A percentile compares a stretch with the other conserved stretches of the same genome.
These are phyloP conservation scores for Schizonepeta tenuifolia DNA, from an alignment of 257 asterid species.

Conservation along the genomic window DNA sequence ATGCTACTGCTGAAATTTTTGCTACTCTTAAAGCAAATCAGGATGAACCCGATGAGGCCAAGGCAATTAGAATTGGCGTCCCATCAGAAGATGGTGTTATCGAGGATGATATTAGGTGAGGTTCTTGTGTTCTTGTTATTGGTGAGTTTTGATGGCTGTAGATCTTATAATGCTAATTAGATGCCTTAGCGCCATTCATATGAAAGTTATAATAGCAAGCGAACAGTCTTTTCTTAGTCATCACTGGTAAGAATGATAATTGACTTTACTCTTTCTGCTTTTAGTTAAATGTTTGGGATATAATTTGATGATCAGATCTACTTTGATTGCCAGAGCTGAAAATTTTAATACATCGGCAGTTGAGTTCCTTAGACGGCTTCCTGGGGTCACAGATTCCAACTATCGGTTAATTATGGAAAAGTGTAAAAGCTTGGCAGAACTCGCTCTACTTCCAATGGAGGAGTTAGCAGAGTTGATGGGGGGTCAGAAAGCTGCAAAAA, in stretches of 20 bases:
- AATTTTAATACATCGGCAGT: constrained; percentile 91
- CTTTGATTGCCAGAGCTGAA: constrained; percentile 71
- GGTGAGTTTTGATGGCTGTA: constrained; percentile 13
- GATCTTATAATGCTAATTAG: neutral
- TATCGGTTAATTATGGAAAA: constrained; percentile 83
- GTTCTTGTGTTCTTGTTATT: constrained; percentile 4
- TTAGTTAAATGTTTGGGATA: neutral
- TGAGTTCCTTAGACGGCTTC: constrained; percentile 90
- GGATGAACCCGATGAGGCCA: constrained; percentile 96
- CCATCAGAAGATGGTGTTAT: constrained; percentile 98
- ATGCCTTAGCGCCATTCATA: neutral
- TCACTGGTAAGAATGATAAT: neutral
- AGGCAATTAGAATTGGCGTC: constrained; percentile 93
- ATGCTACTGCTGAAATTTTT: constrained; percentile 93
- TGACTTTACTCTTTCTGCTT: constrained; percentile 9
- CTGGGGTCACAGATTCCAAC: constrained; percentile 92
- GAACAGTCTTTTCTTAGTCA: neutral
- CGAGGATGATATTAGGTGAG: constrained; percentile 82
- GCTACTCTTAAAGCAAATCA: constrained; percentile 85
- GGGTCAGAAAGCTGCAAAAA: constrained; percentile 82
- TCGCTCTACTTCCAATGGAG: constrained; percentile 78
- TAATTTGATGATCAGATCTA: constrained; percentile 8
- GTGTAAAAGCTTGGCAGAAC: constrained; percentile 82
- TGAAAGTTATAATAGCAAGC: neutral
- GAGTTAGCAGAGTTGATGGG: constrained; percentile 84